Percentiles rank a stretch among this genome's conserved stretches.
phyloP scores from a whole-genome alignment of 768 basidiomycete genomes.

The Tulasnella calospora region DNA sequence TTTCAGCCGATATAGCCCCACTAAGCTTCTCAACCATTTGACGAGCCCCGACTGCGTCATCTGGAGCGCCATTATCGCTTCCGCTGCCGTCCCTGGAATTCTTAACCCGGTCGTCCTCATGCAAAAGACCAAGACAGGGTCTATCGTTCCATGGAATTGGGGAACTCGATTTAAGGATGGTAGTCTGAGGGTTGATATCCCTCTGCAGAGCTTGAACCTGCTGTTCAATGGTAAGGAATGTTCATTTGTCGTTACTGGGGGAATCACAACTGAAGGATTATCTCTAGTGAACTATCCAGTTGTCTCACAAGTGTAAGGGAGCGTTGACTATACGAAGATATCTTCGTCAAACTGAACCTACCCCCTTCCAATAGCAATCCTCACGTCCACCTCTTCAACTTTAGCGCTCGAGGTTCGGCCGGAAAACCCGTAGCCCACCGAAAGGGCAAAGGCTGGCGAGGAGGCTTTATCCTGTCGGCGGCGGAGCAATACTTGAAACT shows the following conservation, averaged over 20 bases:
- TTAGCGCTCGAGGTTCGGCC: slow-evolving; percentile 80
- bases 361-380: slow-evolving; percentile 47
- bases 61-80: slow-evolving; percentile 39
- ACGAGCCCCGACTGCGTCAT: slow-evolving; percentile 80
- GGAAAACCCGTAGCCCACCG: slow-evolving; percentile 93
- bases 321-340: not conserved
- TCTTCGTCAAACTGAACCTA: not conserved
- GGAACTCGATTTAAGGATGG: slow-evolving; percentile 93
- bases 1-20: slow-evolving; percentile 86
- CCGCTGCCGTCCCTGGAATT: slow-evolving; percentile 18
- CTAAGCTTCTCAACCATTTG: slow-evolving; percentile 91
- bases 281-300: slow-evolving; percentile 78
- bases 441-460: slow-evolving; percentile 95
- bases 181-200: slow-evolving; percentile 90
- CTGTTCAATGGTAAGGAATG: slow-evolving; percentile 68
- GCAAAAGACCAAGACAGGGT: slow-evolving; percentile 80
- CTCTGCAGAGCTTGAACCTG: slow-evolving; percentile 79
- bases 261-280: slow-evolving; percentile 9
- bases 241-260: not conserved
- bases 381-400: slow-evolving; percentile 85
- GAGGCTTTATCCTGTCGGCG: slow-evolving; percentile 87
- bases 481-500: slow-evolving; percentile 93
- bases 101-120: slow-evolving; percentile 87
- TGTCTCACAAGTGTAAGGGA: slow-evolving; percentile 68
- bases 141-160: slow-evolving; percentile 87